Base-by-base conservation (phyloP, 2,329 filamentous ascomycete genomes). In the Monosporascus sp. region DNA sequence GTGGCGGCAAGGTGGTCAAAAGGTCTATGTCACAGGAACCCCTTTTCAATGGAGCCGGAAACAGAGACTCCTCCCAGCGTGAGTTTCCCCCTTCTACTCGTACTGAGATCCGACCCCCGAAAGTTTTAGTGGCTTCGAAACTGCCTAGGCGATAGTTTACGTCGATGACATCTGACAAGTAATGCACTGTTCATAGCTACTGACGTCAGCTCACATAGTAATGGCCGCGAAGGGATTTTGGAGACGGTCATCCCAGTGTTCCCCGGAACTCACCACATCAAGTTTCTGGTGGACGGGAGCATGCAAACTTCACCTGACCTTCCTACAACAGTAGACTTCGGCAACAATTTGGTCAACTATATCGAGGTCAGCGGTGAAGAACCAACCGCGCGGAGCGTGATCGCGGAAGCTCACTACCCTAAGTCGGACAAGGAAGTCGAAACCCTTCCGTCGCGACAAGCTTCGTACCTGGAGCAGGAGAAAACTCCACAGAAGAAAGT, bases 41-140 rank as follows among this genome's bases (percentile, higher is more conserved):
- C 97, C 97, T 67, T 95, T 96, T 63, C 89, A 93, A 69, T 99
- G 94, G 94, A 91, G 95, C 72, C 87, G 88, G 69, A 97, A 97
- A 74, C 95, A 92, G 69, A 84, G 88, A 62, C 77, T 99, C 66
- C 85, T 91, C 71, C 86, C 82, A 70, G 87, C 90, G 91, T 96
- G 82, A 82, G 88, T 84, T 37, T 36, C 51, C 52, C 48, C 35
- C 49, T 54, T 51, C 51, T n/a, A 50, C 43, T 49, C 43, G 39
- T 48, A 20, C 38, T 38, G 50, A 48, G 5, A 48, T 37, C 31
- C 39, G 35, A 56, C 63, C 51, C 51, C 57, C 59, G 55, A 50
- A 62, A 48, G 53, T 50, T 50, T 48, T 52, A 43, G 49, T 54
- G 54, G 49, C 18, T 36, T 25, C 24, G 17, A 25, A 15, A 7